These are phyloP conservation scores for Ceriops tagal DNA, from an alignment of 345 rosid genomes.

Conservation along the genomic window DNA sequence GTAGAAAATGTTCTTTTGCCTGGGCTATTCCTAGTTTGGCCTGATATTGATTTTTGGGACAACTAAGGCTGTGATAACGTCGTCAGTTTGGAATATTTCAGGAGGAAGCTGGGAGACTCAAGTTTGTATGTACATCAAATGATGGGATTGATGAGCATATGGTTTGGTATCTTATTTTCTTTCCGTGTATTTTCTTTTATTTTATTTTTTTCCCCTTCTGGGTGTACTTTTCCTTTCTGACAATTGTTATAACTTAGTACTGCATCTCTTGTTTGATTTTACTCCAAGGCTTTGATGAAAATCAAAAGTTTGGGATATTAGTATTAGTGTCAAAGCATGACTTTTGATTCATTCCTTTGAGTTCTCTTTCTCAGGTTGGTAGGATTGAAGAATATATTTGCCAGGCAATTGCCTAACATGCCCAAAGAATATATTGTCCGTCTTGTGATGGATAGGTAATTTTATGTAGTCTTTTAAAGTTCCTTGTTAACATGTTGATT, in stretches of 20 bases:
- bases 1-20: too few relatives aligned
- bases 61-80: background rate
- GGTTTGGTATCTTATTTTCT: constrained; percentile 74
- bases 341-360: constrained; percentile 2
- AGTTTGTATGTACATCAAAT: constrained; percentile 74
- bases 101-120: constrained; percentile 92
- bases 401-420: constrained; percentile 97
- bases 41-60: too few relatives aligned
- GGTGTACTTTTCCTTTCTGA: background rate
- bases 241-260: too few relatives aligned
- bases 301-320: background rate
- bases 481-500: background rate
- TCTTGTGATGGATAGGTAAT: constrained; percentile 97
- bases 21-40: too few relatives aligned
- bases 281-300: constrained; percentile 1
- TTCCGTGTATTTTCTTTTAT: constrained; percentile 8
- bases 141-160: constrained; percentile 88
- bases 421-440: constrained; percentile 99
- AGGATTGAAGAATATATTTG: constrained; percentile 96
- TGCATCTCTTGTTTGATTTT: constrained; percentile 1
- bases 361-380: constrained; percentile 62
- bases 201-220: background rate
- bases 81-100: constrained; percentile 26
- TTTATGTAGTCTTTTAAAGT: constrained; percentile 17
- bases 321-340: background rate